Percentiles rank a stretch among this genome's conserved stretches.
phyloP scores from a whole-genome alignment of 1,284 basidiomycete species.

The Puccinia hordei region DNA sequence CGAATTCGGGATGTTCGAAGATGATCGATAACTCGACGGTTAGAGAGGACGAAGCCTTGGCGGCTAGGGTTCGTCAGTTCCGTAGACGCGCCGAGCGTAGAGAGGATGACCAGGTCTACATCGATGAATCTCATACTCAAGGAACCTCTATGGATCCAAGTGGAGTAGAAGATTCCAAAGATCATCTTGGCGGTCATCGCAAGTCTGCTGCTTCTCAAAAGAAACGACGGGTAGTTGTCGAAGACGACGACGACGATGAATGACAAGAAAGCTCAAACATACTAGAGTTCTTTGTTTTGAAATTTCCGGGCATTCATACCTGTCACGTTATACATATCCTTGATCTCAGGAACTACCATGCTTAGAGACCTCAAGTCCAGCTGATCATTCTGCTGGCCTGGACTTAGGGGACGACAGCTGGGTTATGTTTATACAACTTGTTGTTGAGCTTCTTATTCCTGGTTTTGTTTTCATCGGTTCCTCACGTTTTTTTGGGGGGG shows the following conservation, averaged over 20 bases:
- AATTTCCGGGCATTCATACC: too few species aligned
- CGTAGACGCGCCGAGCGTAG: conserved; percentile 11
- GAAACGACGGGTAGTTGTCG: conserved; percentile 31
- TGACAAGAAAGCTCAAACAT: too few species aligned
- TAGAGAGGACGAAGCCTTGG: conserved; percentile 20
- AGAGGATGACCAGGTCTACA: conserved; percentile 6
- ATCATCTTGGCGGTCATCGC: neutral
- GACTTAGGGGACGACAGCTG: too few species aligned
- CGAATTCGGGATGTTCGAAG: conserved; percentile 31
- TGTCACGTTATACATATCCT: too few species aligned
- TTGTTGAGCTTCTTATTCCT: too few species aligned
- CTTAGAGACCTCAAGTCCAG: too few species aligned
- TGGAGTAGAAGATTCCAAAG: conserved; percentile 18
- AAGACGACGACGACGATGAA: conserved; percentile 28
- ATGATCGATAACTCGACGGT: neutral
- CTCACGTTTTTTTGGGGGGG: too few species aligned
- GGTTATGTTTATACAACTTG: too few species aligned
- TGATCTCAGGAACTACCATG: too few species aligned
- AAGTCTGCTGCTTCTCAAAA: conserved; percentile 8
- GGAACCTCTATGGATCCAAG: neutral
- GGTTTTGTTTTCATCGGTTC: too few species aligned
- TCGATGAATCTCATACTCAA: neutral
- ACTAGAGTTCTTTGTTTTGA: too few species aligned
- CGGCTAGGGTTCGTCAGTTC: conserved; percentile 16
- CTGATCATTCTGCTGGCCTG: too few species aligned